Percentiles rank a stretch among this genome's conserved stretches.
Conservation (phyloP, 179 eudicot species). For the Silene noctiflora region DNA sequence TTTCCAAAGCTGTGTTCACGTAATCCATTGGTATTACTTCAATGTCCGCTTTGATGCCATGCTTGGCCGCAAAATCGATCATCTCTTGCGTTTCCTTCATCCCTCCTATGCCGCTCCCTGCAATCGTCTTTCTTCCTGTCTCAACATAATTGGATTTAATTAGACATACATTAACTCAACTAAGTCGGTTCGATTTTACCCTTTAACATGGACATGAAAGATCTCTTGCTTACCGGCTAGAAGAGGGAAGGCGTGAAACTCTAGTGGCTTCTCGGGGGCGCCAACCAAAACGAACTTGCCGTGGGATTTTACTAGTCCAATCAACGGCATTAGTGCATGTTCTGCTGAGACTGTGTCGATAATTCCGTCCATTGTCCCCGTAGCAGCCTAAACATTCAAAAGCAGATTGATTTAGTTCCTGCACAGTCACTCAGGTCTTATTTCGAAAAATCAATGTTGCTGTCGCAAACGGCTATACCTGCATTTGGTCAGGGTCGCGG, state of each 20-base stretch:
- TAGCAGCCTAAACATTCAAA: slow-evolving; percentile 8
- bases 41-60: slow-evolving; percentile 23
- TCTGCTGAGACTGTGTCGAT: slow-evolving; percentile 24
- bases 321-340: slow-evolving; percentile 27
- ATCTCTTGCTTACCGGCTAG: slow-evolving; percentile 23
- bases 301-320: slow-evolving; percentile 24
- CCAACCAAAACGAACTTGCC: slow-evolving; percentile 36
- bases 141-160: background rate
- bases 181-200: no score
- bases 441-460: background rate
- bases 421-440: background rate
- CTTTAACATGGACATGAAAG: background rate
- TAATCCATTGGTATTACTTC: slow-evolving; percentile 35
- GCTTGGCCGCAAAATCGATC: slow-evolving; percentile 29
- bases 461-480: slow-evolving; percentile 21
- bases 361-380: slow-evolving; percentile 27
- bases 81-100: slow-evolving; percentile 30
- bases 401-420: background rate
- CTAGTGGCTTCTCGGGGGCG: slow-evolving; percentile 31
- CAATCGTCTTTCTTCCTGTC: slow-evolving; percentile 26
- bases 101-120: slow-evolving; percentile 30
- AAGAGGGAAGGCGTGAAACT: slow-evolving; percentile 25
- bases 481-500: slow-evolving; percentile 25
- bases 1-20: slow-evolving; percentile 31
- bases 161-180: background rate